Evolutionary conservation across 352 stramenopile genomes (phyloP), one percentile per base, ranked within the genome.

Genomic region (Phytophthora fragariae): DNA sequence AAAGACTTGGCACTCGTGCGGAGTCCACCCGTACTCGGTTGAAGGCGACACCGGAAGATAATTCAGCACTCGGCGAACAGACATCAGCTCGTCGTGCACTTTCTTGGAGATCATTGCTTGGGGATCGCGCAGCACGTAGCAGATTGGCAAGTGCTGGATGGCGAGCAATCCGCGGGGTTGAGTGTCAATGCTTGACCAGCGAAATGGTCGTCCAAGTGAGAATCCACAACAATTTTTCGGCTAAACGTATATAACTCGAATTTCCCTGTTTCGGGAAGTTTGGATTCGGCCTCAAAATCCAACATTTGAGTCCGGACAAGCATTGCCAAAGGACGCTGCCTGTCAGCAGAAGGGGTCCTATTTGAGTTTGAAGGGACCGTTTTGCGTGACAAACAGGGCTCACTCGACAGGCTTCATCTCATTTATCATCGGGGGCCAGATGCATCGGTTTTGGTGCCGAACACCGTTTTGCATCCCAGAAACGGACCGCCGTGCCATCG

Each of bases 1-100:
- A 56, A 84, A 82, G 60, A 77, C 53, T 35, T 78, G 47, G 37
- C 79, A 61, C 49, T 82, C 77, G 27, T 80, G 70, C 29, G 69
- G 55, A 1, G 66, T 69, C 77, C 77, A 84, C 11, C 77, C 74
- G 9, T 67, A 58, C 27, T 81, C 73, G 31, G 63, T 72, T 19
- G 47, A 60, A 9, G 67, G 72, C 4, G 65, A 71, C 35, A 66
- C 57, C 3, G 72, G 72, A 53, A 78, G 57, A 47, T 68, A 78
- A 15, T 72, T 61, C 47, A 68, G 56, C 35, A 75, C 58, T 49
- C 62, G 65, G 2, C 61, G 46, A 44, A 78, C 66, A 5, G 71
- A 62, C 55, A 75, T 67, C 4, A 78, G 47, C 54, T 78, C 71
- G 31, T 75, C 53, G 62, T 75, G 63, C 39, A 75, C 68, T 65